A percentile compares a stretch with the other conserved stretches of the same genome.
These are phyloP conservation scores for Trichoderma aggressivum DNA, from an alignment of 2,329 filamentous ascomycete genomes.

Conservation along the genomic window DNA sequence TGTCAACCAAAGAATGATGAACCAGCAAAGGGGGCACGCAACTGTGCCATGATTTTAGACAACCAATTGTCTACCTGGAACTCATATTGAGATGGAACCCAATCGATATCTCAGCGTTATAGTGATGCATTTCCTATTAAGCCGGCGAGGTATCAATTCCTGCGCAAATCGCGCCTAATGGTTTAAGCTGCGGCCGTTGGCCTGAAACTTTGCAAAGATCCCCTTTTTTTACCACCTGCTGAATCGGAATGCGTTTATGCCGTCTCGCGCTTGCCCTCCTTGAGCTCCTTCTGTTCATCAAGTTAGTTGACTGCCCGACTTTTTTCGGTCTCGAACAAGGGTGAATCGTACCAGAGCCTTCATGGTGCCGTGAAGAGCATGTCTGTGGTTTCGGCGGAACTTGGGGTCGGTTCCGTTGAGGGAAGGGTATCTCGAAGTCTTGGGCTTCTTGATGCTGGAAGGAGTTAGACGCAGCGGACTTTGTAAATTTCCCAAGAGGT, in stretches of 20 bases:
- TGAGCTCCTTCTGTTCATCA: conserved; percentile 80
- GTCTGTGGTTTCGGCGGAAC: conserved; percentile 99
- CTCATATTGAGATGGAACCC: conserved; percentile 10
- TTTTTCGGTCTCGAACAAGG: conserved; percentile 31
- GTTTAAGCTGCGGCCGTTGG: conserved; percentile 4
- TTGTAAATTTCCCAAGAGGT: not conserved
- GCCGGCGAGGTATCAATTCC: conserved; percentile 9
- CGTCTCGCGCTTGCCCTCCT: conserved; percentile 89
- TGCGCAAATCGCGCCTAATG: conserved; percentile 14
- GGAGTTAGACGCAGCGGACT: conserved; percentile 22
- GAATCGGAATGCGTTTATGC: conserved; percentile 51
- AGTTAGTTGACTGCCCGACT: conserved; percentile 30
- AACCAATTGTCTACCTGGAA: not conserved
- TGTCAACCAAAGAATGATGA: not conserved
- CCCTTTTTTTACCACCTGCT: not conserved
- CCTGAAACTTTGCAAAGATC: conserved; percentile 7
- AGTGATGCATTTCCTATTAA: conserved; percentile 16
- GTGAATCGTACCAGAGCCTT: conserved; percentile 78
- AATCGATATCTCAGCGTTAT: conserved; percentile 13
- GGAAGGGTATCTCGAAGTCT: conserved; percentile 97
- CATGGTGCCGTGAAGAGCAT: conserved; percentile 98
- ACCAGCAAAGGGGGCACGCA: not conserved
- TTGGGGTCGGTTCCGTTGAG: conserved; percentile 99
- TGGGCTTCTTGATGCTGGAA: conserved; percentile 98
- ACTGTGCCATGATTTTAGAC: not conserved